A percentile compares a stretch with the other conserved stretches of the same genome.
Conservation (phyloP, 495 filamentous ascomycete genomes). For the Entonaema liquescens region DNA sequence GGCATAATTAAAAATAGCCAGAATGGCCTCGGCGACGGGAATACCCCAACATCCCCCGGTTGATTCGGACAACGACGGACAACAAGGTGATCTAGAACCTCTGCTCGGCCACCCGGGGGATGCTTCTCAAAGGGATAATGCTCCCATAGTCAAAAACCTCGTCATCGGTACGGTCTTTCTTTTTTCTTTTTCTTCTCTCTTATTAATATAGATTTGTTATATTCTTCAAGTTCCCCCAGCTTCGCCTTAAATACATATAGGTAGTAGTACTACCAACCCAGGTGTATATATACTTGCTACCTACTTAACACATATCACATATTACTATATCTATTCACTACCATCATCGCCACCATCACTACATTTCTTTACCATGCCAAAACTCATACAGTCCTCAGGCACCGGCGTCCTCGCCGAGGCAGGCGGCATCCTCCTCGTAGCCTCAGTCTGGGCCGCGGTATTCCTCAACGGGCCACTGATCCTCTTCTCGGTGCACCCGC, state of each 20-base stretch:
- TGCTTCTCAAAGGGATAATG: slow-evolving; percentile 70
- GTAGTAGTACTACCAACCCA: not conserved
- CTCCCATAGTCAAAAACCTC: slow-evolving; percentile 74
- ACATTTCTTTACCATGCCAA: slow-evolving; percentile 35
- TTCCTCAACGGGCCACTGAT: slow-evolving; percentile 69
- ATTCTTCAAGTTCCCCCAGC: not conserved
- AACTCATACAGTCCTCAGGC: slow-evolving; percentile 59
- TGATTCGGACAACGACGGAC: slow-evolving; percentile 40
- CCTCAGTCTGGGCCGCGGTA: slow-evolving; percentile 76
- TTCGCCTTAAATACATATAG: not conserved
- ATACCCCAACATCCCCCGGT: slow-evolving; percentile 55
- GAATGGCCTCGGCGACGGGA: slow-evolving; percentile 66
- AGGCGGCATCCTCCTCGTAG: slow-evolving; percentile 66
- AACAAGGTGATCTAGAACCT: slow-evolving; percentile 72
- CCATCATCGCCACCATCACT: not conserved
- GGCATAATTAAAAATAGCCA: slow-evolving; percentile 34
- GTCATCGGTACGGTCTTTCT: slow-evolving; percentile 70
- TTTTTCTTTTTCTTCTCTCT: not conserved
- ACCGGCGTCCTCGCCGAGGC: slow-evolving; percentile 52
- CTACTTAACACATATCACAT: no score
- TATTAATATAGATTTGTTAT: slow-evolving; percentile 8
- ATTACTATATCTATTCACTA: not conserved
- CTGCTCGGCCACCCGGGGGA: slow-evolving; percentile 78
- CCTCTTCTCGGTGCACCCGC: slow-evolving; percentile 86
- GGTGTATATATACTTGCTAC: no score